These are phyloP conservation scores for Vitis cinerea DNA, from an alignment of 164 flowering plant genomes.

Conservation along the genomic window DNA sequence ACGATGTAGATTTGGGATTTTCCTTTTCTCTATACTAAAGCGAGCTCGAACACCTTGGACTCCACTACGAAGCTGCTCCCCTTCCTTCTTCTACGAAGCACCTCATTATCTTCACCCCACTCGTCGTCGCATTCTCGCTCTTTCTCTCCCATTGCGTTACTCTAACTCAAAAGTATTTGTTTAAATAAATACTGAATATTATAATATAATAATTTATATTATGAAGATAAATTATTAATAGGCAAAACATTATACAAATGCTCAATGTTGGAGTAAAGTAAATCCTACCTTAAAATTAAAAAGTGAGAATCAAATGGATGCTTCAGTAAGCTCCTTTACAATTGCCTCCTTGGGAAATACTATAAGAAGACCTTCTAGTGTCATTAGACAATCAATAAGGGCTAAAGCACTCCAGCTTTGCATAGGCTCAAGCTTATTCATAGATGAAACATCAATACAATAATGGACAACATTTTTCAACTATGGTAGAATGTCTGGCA, in stretches of 20 bases:
- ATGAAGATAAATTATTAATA: constrained; percentile 9
- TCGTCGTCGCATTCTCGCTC: too few species aligned
- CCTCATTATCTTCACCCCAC: too few species aligned
- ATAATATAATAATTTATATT: neutral
- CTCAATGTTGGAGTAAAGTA: neutral
- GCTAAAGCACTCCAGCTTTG: constrained; percentile 76
- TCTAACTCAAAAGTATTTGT: too few species aligned
- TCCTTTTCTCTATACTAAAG: too few species aligned
- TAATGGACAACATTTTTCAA: constrained; percentile 50
- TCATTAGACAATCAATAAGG: constrained; percentile 63
- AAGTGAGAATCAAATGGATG: constrained; percentile 23
- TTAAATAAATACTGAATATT: too few species aligned
- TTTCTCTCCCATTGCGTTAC: too few species aligned
- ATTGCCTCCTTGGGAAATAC: constrained; percentile 54
- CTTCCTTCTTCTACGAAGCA: too few species aligned
- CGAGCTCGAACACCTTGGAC: too few species aligned
- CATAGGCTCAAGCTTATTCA: constrained; percentile 75
- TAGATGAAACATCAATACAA: constrained; percentile 51
- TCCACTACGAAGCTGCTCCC: too few species aligned
- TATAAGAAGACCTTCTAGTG: constrained; percentile 68
- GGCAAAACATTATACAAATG: neutral
- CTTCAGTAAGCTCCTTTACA: constrained; percentile 67
- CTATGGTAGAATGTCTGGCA: constrained; percentile 68
- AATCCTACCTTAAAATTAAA: neutral
- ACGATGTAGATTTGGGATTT: too few species aligned